Percentiles rank a stretch among this genome's conserved stretches.
Evolutionary conservation across 2,329 filamentous ascomycete species (phyloP).

Genomic region (Fusarium abutilonis): DNA sequence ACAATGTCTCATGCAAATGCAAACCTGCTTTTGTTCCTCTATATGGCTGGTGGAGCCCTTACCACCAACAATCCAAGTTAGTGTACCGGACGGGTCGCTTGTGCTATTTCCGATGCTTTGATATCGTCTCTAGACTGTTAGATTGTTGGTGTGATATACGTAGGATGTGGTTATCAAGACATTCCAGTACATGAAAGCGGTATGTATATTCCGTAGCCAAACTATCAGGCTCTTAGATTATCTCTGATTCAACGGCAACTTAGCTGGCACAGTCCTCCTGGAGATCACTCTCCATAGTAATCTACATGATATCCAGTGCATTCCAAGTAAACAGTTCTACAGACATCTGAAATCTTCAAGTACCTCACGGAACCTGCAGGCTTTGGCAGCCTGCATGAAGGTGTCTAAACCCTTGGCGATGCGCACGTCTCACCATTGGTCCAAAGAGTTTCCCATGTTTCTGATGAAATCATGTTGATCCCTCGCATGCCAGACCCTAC

Average conservation of each 20-base stretch:
- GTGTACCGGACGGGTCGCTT: not conserved
- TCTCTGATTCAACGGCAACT: too few species aligned
- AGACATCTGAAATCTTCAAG: not conserved
- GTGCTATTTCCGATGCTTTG: not conserved
- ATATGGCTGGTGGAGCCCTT: not conserved
- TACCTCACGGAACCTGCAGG: not conserved
- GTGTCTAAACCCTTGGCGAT: not conserved
- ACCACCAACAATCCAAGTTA: not conserved
- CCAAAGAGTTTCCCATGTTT: conserved; percentile 3
- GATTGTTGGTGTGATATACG: not conserved
- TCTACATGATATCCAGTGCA: too few species aligned
- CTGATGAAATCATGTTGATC: conserved; percentile 24
- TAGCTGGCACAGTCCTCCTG: too few species aligned
- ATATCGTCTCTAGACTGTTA: not conserved
- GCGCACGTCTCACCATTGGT: conserved; percentile 11
- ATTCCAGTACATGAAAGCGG: too few species aligned
- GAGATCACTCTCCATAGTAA: too few species aligned
- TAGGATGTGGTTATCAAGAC: too few species aligned
- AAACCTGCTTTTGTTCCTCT: not conserved
- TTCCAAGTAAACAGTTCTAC: too few species aligned
- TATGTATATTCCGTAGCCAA: too few species aligned
- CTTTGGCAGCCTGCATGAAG: conserved; percentile 1
- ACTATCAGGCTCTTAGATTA: too few species aligned
- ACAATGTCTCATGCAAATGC: not conserved
- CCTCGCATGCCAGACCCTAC: not conserved